A percentile compares a stretch with the other conserved stretches of the same genome.
phyloP scores from a whole-genome alignment of 495 filamentous ascomycete species.

The Podospora fimiseda region DNA sequence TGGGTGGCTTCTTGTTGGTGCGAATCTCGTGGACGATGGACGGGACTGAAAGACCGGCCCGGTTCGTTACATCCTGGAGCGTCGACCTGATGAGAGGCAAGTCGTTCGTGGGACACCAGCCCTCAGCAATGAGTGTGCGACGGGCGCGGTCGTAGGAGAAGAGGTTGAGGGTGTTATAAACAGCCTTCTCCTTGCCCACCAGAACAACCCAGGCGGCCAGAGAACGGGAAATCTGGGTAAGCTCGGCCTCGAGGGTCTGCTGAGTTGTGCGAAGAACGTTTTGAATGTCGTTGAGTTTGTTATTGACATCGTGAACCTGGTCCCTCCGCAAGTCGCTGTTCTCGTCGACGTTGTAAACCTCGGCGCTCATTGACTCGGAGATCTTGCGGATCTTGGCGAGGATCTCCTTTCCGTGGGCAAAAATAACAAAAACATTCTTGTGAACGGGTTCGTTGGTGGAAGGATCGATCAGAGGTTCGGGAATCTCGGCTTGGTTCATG shows the following conservation, averaged over 20 bases:
- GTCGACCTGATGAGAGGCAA: slow-evolving; percentile 91
- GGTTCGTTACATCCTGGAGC: slow-evolving; percentile 91
- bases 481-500: slow-evolving; percentile 99
- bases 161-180: slow-evolving; percentile 93
- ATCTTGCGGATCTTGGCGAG: slow-evolving; percentile 98
- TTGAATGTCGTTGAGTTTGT: slow-evolving; percentile 76
- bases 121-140: slow-evolving; percentile 95
- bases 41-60: slow-evolving; percentile 86
- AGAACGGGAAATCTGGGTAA: slow-evolving; percentile 83
- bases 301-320: slow-evolving; percentile 95
- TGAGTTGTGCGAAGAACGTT: slow-evolving; percentile 95
- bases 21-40: slow-evolving; percentile 96
- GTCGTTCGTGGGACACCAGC: slow-evolving; percentile 90
- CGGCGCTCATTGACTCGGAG: slow-evolving; percentile 90
- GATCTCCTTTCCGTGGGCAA: slow-evolving; percentile 96
- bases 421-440: slow-evolving; percentile 99
- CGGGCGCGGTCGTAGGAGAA: slow-evolving; percentile 94
- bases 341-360: slow-evolving; percentile 94
- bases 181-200: slow-evolving; percentile 95
- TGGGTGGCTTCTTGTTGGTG: slow-evolving; percentile 94
- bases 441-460: slow-evolving; percentile 79
- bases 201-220: slow-evolving; percentile 94
- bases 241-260: slow-evolving; percentile 84
- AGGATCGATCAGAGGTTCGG: slow-evolving; percentile 89
- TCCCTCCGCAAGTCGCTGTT: slow-evolving; percentile 89